Percentiles rank a stretch among this genome's conserved stretches.
Evolutionary conservation across 1,284 basidiomycete genomes (phyloP).

Genomic region (Anthracocystis walkeri): DNA sequence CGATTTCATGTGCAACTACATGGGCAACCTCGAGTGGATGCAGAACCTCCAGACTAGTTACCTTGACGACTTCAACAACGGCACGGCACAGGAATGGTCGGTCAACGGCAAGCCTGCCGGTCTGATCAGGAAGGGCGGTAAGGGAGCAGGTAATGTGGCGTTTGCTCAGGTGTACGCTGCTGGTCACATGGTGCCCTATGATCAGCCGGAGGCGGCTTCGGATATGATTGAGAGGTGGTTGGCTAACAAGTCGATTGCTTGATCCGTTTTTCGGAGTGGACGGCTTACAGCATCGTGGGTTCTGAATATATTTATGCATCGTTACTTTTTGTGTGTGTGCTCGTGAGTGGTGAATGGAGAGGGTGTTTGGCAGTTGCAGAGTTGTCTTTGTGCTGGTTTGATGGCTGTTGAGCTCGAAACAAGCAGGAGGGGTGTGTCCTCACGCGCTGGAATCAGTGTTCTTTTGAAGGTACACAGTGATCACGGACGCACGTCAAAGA

Average conservation of each 20-base stretch:
- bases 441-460: too few relatives aligned
- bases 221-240: constrained; percentile 75
- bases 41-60: constrained; percentile 57
- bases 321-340: neutral
- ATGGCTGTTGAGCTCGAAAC: too few relatives aligned
- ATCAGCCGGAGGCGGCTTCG: constrained; percentile 81
- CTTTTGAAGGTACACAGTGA: too few relatives aligned
- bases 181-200: constrained; percentile 74
- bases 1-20: constrained; percentile 76
- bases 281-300: too few relatives aligned
- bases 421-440: too few relatives aligned
- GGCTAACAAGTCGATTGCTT: constrained; percentile 70
- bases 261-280: neutral
- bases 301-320: neutral
- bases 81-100: constrained; percentile 45
- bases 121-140: constrained; percentile 56
- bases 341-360: neutral
- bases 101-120: constrained; percentile 61
- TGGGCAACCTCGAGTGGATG: constrained; percentile 66
- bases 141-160: constrained; percentile 61
- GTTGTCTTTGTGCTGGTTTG: too few relatives aligned
- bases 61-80: constrained; percentile 59
- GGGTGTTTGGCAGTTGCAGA: too few relatives aligned
- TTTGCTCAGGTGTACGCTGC: constrained; percentile 55
- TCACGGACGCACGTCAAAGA: too few relatives aligned